Base-by-base conservation (phyloP, 108 stramenopile genomes). In the Skeletonema marinoi region DNA sequence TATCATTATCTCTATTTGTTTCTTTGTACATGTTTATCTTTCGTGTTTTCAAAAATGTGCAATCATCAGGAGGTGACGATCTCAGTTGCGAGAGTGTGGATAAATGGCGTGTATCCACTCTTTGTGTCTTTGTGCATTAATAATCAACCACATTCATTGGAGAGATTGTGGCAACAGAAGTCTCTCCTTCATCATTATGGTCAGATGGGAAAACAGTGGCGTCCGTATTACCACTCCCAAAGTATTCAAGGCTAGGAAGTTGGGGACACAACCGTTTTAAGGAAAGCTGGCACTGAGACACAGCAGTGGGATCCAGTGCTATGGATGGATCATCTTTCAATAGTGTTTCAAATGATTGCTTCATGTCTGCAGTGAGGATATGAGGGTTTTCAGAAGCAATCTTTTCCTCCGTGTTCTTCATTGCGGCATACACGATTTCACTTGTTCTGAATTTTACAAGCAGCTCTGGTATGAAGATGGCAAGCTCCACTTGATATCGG, bases 401-500 rank as follows among this genome's bases (percentile, higher is more conserved):
- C 25, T 56, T 56, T 39, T 75, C 74, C 56, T n/a, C 32, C 16
- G 58, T 38, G 42, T 75, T 75, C n/a, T 42, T 32, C 29, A 75
- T 31, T 11, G 74, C 74, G 1, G 74, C 74, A 1, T 19, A 75
- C 36, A 41, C 66, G 63, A 75, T 60, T 1, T n/a, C 39, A n/a
- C 60, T 61, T 0, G 74, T 58, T 0, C 31, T 67, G 39, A 64
- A 67, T 42, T 59, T 54, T n/a, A 6, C 50, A 2, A 75, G 58
- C 30, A 67, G n/a, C 10, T 12, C 59, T 6, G 74, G 74, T 32
- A 66, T 16, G 32, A 75, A 75, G 6, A 75, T 13, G 42, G 54
- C 66, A 7, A 75, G 29, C 31, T 75, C 74, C 48, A 66, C 33
- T 60, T 75, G 74, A 60, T 60, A 67, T 30, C 66, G 29, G 10